Percentiles rank a stretch among this genome's conserved stretches.
These are phyloP conservation scores for Mortierella sp. DNA, from an alignment of 371 early-diverging fungal species.

Conservation along the genomic window DNA sequence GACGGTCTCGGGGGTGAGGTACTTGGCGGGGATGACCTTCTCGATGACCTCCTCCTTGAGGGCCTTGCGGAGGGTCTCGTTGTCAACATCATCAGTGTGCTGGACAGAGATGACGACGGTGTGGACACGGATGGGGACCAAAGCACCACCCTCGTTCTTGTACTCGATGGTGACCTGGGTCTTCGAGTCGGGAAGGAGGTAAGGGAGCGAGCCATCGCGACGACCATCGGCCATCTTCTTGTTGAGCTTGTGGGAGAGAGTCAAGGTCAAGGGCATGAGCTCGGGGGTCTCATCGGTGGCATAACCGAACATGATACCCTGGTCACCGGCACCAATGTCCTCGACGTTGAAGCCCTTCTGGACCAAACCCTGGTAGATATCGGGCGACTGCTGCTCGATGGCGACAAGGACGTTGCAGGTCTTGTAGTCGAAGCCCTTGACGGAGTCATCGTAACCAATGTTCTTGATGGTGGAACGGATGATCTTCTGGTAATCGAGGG, in stretches of 20 bases:
- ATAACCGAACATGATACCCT: slow-evolving; percentile 98
- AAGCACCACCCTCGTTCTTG: slow-evolving; percentile 92
- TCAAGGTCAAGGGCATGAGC: slow-evolving; percentile 98
- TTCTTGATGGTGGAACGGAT: slow-evolving; percentile 97
- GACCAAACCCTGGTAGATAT: slow-evolving; percentile 97
- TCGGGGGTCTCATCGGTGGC: slow-evolving; percentile 99
- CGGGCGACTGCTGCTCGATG: slow-evolving; percentile 99
- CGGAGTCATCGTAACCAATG: slow-evolving; percentile 98
- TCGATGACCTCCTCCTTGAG: slow-evolving; percentile 95
- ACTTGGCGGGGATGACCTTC: slow-evolving; percentile 93
- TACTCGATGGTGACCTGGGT: slow-evolving; percentile 99
- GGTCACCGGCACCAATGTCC: slow-evolving; percentile 99
- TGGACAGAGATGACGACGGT: slow-evolving; percentile 99
- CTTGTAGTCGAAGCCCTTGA: slow-evolving; percentile 99
- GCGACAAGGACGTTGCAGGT: slow-evolving; percentile 98
- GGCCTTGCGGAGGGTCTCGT: slow-evolving; percentile 86
- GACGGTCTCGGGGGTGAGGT: slow-evolving; percentile 90
- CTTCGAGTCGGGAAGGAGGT: slow-evolving; percentile 98
- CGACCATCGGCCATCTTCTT: slow-evolving; percentile 94
- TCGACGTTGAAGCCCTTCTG: slow-evolving; percentile 91
- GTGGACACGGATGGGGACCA: slow-evolving; percentile 96
- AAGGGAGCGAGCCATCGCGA: slow-evolving; percentile 88
- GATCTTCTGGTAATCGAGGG: slow-evolving; percentile 97
- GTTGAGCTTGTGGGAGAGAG: slow-evolving; percentile 98
- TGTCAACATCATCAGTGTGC: slow-evolving; percentile 91